phyloP scores from a whole-genome alignment of 2,329 filamentous ascomycete genomes.

The Phaeosphaeriaceae sp. region DNA sequence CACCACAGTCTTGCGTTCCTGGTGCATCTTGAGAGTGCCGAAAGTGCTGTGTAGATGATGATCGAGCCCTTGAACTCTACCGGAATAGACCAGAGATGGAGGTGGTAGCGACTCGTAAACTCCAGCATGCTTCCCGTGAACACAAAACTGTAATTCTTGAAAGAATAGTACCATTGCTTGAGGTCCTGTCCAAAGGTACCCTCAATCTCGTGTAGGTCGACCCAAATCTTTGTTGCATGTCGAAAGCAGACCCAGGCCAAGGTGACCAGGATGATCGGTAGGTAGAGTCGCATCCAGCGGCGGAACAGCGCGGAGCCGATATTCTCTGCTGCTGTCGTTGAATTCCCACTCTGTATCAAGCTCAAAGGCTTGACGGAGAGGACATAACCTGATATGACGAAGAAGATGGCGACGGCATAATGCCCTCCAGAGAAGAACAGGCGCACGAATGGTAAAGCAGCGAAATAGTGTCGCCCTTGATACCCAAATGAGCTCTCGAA shows the following conservation, averaged over 20 bases:
- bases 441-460: conserved; percentile 50
- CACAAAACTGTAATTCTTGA: conserved; percentile 73
- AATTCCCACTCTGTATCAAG: conserved; percentile 52
- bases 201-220: conserved; percentile 59
- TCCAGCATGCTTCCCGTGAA: conserved; percentile 67
- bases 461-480: conserved; percentile 38
- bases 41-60: conserved; percentile 63
- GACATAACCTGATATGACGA: conserved; percentile 62
- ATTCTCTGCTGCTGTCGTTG: conserved; percentile 50
- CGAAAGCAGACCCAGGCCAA: conserved; percentile 61
- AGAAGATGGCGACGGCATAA: conserved; percentile 63
- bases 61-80: conserved; percentile 64
- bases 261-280: conserved; percentile 63
- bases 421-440: conserved; percentile 58
- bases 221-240: conserved; percentile 50
- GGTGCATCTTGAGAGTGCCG: conserved; percentile 65
- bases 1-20: conserved; percentile 63
- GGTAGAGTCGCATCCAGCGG: conserved; percentile 58
- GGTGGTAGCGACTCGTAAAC: conserved; percentile 54
- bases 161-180: conserved; percentile 35
- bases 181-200: conserved; percentile 48
- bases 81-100: conserved; percentile 48
- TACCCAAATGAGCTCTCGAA: conserved; percentile 46
- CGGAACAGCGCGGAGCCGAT: conserved; percentile 59
- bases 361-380: conserved; percentile 57